phyloP scores from a whole-genome alignment of 192 early-diverging fungal genomes.

The Podila epigama region DNA sequence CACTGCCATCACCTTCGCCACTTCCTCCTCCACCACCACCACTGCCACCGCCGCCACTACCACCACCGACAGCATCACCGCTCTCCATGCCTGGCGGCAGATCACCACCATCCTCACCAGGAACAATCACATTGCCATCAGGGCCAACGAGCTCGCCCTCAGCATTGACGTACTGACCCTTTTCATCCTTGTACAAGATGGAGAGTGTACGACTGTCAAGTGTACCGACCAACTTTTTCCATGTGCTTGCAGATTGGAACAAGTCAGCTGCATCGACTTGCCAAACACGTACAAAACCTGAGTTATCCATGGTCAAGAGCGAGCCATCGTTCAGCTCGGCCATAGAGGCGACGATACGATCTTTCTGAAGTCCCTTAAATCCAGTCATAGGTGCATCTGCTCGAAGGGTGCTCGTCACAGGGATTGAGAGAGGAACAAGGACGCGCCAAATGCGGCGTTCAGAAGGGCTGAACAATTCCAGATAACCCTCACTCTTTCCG shows the following conservation, averaged over 20 bases:
- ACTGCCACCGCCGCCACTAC: slow-evolving; percentile 37
- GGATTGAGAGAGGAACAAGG: slow-evolving; percentile 56
- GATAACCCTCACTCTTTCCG: slow-evolving; percentile 60
- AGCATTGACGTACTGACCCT: slow-evolving; percentile 44
- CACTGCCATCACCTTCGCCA: slow-evolving; percentile 53
- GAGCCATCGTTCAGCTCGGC: slow-evolving; percentile 60
- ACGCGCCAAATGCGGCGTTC: slow-evolving; percentile 61
- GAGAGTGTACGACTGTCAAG: slow-evolving; percentile 59
- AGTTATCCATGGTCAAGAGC: slow-evolving; percentile 67
- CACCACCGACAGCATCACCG: slow-evolving; percentile 34
- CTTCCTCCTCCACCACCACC: slow-evolving; percentile 46
- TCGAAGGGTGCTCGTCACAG: slow-evolving; percentile 45
- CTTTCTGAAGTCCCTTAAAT: slow-evolving; percentile 49
- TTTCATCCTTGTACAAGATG: slow-evolving; percentile 61
- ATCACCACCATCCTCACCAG: slow-evolving; percentile 12
- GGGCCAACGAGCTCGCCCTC: slow-evolving; percentile 22
- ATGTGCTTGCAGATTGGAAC: slow-evolving; percentile 59
- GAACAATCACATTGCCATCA: slow-evolving; percentile 7
- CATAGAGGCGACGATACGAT: slow-evolving; percentile 58
- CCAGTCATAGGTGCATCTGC: slow-evolving; percentile 48
- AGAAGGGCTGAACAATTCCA: slow-evolving; percentile 61
- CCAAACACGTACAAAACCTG: slow-evolving; percentile 63
- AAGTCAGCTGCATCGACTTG: slow-evolving; percentile 63
- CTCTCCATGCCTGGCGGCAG: slow-evolving; percentile 29
- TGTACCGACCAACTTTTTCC: slow-evolving; percentile 68